Percentiles rank a stretch among this genome's conserved stretches.
Evolutionary conservation across 148 eudicot genomes (phyloP).

Genomic region (Rhododendron williamsianum): DNA sequence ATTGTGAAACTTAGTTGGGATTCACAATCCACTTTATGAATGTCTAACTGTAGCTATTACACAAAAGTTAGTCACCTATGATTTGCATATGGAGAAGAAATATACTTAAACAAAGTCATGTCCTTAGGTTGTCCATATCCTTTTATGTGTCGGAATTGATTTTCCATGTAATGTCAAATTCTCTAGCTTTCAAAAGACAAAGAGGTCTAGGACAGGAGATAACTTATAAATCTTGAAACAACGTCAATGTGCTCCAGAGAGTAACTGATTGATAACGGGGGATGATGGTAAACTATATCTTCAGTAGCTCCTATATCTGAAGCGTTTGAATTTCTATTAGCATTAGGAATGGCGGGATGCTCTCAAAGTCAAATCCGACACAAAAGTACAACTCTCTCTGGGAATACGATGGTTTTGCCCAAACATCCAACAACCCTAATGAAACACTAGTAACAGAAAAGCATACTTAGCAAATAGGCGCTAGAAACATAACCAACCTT

Average conservation of each 20-base stretch:
- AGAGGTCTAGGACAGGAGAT: neutral
- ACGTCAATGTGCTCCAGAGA: neutral
- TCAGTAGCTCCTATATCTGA: neutral
- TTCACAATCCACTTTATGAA: neutral
- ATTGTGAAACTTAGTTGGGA: neutral
- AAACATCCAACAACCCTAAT: neutral
- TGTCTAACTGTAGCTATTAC: too few relatives aligned
- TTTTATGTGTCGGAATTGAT: neutral
- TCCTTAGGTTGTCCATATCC: neutral
- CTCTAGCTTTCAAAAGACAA: neutral
- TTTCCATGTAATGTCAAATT: neutral
- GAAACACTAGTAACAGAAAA: neutral
- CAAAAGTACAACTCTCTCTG: neutral
- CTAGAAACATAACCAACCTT: constrained; percentile 46
- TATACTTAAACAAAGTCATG: neutral
- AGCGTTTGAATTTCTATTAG: neutral
- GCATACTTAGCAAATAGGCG: neutral
- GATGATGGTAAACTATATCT: neutral
- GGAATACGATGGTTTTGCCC: neutral
- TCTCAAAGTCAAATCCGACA: neutral
- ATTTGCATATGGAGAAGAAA: neutral
- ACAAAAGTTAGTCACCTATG: neutral
- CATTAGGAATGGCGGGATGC: neutral
- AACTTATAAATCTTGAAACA: neutral
- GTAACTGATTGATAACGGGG: neutral